Evolutionary conservation across 257 asterid genomes (phyloP).

Genomic region (Salvia splendens): DNA sequence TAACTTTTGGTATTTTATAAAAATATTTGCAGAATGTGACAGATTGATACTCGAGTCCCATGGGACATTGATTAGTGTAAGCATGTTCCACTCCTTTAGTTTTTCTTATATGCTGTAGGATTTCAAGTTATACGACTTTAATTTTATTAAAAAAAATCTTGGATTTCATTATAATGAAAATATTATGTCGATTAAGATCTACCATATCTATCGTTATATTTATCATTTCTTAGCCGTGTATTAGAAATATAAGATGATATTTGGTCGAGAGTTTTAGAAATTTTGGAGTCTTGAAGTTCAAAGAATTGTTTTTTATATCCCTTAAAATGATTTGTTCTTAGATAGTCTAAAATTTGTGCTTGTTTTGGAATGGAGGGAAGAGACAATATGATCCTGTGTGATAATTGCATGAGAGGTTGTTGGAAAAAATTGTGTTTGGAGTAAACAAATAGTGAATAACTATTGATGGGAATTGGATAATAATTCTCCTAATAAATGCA

Average conservation of each 20-base stretch:
- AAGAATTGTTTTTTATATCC: too few species aligned
- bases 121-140: not conserved
- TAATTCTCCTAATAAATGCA: too few species aligned
- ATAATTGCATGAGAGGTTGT: too few species aligned
- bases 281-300: too few species aligned
- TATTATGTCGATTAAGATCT: not conserved
- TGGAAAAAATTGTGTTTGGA: too few species aligned
- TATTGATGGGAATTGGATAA: too few species aligned
- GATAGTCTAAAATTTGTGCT: too few species aligned
- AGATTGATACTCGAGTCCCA: conserved; percentile 4
- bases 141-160: too few species aligned
- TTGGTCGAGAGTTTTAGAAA: not conserved
- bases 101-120: conserved; percentile 33
- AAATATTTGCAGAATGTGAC: conserved; percentile 9
- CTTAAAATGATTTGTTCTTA: too few species aligned
- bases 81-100: conserved; percentile 27
- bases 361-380: too few species aligned
- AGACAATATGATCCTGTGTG: too few species aligned
- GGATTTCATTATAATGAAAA: not conserved
- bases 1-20: not conserved
- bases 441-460: too few species aligned
- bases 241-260: not conserved
- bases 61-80: conserved; percentile 28
- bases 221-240: not conserved
- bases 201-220: not conserved